Conservation (phyloP, 495 filamentous ascomycete species). For the Haplographium delicatum region DNA sequence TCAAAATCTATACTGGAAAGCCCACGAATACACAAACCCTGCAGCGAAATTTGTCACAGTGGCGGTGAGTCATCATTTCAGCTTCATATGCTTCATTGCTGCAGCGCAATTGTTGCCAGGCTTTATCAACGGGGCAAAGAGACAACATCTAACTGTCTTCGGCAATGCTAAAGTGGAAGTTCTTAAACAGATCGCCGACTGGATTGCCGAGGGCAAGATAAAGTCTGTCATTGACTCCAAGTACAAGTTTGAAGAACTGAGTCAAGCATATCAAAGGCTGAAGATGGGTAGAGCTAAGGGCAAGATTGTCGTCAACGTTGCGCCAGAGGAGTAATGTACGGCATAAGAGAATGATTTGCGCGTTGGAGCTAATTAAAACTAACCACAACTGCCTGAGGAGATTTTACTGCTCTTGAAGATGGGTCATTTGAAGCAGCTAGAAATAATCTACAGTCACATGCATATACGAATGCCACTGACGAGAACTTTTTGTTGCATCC, state of each 20-base stretch:
- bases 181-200: conserved; percentile 48
- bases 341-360: neutral
- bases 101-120: conserved; percentile 37
- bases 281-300: conserved; percentile 56
- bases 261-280: conserved; percentile 57
- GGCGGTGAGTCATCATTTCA: conserved; percentile 28
- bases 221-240: conserved; percentile 54
- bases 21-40: conserved; percentile 47
- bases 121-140: conserved; percentile 59
- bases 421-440: no score
- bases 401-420: no score
- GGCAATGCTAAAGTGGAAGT: conserved; percentile 39
- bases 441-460: no score
- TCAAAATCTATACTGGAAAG: conserved; percentile 46
- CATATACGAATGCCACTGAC: no score
- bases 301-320: conserved; percentile 62
- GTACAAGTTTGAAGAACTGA: conserved; percentile 55
- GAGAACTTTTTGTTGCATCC: no score
- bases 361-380: neutral
- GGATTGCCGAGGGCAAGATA: conserved; percentile 56
- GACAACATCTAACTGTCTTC: conserved; percentile 43
- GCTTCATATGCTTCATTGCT: neutral
- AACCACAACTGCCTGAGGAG: no score
- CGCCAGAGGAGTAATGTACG: neutral
- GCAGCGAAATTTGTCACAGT: conserved; percentile 54